phyloP scores from a whole-genome alignment of 2,329 filamentous ascomycete species.

The Colletotrichum plurivorum region DNA sequence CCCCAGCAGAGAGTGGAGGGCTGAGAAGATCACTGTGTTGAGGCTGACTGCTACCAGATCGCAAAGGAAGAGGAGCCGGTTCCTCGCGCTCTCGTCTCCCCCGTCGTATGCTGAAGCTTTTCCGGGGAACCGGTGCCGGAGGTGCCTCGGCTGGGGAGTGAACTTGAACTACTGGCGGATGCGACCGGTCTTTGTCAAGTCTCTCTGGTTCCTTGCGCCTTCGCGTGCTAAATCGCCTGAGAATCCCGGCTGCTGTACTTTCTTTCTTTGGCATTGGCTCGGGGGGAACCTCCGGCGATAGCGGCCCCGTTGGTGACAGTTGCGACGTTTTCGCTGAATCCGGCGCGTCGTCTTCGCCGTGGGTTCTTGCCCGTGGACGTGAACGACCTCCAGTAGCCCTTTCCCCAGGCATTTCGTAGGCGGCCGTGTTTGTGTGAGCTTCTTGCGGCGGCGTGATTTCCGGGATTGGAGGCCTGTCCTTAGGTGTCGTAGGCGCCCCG shows the following conservation, averaged over 20 bases:
- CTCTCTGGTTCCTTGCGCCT: constrained; percentile 78
- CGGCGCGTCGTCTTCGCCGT: constrained; percentile 91
- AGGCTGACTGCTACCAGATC: constrained; percentile 74
- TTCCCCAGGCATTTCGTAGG: constrained; percentile 92
- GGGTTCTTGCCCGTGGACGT: constrained; percentile 88
- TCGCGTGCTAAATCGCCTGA: constrained; percentile 92
- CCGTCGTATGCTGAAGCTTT: constrained; percentile 88
- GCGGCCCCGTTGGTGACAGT: constrained; percentile 62
- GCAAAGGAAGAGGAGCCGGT: constrained; percentile 60
- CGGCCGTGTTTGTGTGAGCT: constrained; percentile 87
- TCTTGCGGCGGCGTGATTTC: constrained; percentile 86
- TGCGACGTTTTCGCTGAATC: constrained; percentile 80
- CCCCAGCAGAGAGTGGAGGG: constrained; percentile 76
- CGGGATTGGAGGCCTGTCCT: constrained; percentile 68
- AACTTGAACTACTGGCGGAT: constrained; percentile 82
- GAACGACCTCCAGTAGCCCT: constrained; percentile 87
- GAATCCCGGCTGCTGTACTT: constrained; percentile 85
- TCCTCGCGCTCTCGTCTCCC: constrained; percentile 69
- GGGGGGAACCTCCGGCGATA: constrained; percentile 67
- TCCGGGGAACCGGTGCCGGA: constrained; percentile 72
- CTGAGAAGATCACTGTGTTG: constrained; percentile 85
- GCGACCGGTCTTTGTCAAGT: constrained; percentile 74
- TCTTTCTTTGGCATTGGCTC: constrained; percentile 83
- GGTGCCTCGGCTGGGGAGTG: constrained; percentile 79
- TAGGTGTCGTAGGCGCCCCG: constrained; percentile 59